Evolutionary conservation across 257 asterid species (phyloP), one percentile per base, ranked within the genome.

Genomic region (Solanum gandarillasii): DNA sequence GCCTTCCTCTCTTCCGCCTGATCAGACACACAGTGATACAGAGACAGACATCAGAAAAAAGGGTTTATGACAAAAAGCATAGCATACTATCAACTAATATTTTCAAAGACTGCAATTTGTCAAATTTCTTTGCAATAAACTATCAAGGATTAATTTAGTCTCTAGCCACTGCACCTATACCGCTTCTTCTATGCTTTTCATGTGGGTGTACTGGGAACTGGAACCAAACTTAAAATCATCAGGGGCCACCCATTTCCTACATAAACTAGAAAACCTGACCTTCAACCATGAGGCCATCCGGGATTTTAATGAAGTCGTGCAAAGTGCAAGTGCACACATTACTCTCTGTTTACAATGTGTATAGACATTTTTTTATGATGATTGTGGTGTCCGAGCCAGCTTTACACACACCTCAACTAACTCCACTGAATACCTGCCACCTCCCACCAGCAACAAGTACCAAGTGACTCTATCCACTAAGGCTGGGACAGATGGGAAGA

Each of bases 1-100:
- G 92, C 95, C 92, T 93, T 94, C 91, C 84, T 91, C 84, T 88
- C 93, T 90, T 95, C 92, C 18, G 96, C 97, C 99, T 96, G 87
- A 46, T 46, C 43, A 82, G 23, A 79, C 85, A 79, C 84, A 41
- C 85, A 9, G 0, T 14, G 9, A 46, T 14, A 41, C 67, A 79
- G 39, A 46, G 16, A 46, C 2, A 46, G 68, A 48, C 5, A 29
- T 41, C n/a, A 78, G 84, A 41, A 78, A 78, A 41, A 39, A 39
- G 7, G 62, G n/a, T 39, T 25, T 78, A 78, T 32, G 4, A 41
- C 62, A 0, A 76, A 39, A n/a, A 78, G 5, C 62, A 25, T 7
- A 8, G 38, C 82, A 34, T 4, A 0, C n/a, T 43, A n/a, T 58
- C 25, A 78, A 41, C 13, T 78, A 41, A 73, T 73, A 32, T 71